Conservation (phyloP, 371 early-diverging fungal species). For the Nematocida sp. region DNA sequence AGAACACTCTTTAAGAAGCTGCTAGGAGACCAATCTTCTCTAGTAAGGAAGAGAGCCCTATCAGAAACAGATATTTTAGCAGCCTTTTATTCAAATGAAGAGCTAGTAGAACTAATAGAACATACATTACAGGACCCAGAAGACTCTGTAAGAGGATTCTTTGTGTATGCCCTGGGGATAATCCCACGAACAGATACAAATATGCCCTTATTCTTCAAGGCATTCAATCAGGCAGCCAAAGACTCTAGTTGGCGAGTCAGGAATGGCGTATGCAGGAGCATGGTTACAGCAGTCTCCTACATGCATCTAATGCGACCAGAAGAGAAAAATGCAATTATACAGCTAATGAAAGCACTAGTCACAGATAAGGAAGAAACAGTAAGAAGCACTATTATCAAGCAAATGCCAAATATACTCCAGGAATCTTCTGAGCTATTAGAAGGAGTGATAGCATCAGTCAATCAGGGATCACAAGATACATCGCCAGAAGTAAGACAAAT, state of each 20-base stretch:
- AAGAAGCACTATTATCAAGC: neutral
- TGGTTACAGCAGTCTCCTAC: neutral
- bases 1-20: slow-evolving; percentile 5
- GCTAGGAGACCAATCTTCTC: neutral
- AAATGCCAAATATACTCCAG: neutral
- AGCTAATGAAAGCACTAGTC: slow-evolving; percentile 14
- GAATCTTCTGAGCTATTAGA: slow-evolving; percentile 18
- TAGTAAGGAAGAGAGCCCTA: slow-evolving; percentile 16
- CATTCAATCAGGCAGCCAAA: slow-evolving; percentile 14
- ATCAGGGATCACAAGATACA: slow-evolving; percentile 17
- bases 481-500: slow-evolving; percentile 9
- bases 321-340: slow-evolving; percentile 1
- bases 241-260: slow-evolving; percentile 45
- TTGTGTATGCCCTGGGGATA: slow-evolving; percentile 13
- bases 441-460: slow-evolving; percentile 15
- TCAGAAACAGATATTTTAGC: neutral
- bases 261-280: neutral
- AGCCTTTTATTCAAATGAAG: slow-evolving; percentile 5
- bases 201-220: neutral
- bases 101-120: slow-evolving; percentile 16
- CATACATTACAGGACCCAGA: slow-evolving; percentile 7
- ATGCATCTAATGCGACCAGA: neutral
- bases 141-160: slow-evolving; percentile 28
- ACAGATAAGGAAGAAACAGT: slow-evolving; percentile 34
- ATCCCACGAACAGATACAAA: neutral